These are phyloP conservation scores for Phytophthora sojae DNA, from an alignment of 352 stramenopile genomes.

Conservation along the genomic window DNA sequence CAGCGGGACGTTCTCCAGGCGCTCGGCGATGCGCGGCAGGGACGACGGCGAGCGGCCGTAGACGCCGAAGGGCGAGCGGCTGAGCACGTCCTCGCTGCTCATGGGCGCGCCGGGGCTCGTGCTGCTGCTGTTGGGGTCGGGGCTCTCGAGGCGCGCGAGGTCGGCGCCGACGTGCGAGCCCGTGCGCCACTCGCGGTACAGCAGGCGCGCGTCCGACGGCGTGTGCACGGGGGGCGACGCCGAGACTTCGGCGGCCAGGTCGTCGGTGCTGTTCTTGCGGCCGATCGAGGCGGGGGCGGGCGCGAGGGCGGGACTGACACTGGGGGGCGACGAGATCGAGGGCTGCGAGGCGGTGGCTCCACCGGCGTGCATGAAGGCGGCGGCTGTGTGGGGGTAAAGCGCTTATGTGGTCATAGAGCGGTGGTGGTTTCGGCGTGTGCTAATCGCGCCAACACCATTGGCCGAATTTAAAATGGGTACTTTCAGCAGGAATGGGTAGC, in stretches of 20 bases:
- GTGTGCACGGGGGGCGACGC: conserved; percentile 58
- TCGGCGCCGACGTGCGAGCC: conserved; percentile 56
- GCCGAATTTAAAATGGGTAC: not conserved
- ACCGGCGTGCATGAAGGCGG: not conserved
- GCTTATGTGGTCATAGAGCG: not conserved
- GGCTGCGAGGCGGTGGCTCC: conserved; percentile 2
- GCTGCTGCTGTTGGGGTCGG: conserved; percentile 19
- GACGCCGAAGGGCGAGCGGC: conserved; percentile 70
- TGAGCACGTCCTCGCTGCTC: conserved; percentile 70
- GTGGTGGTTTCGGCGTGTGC: not conserved
- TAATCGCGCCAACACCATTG: not conserved
- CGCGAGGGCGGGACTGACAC: not conserved
- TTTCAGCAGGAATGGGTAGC: no score
- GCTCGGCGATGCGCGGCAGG: conserved; percentile 76
- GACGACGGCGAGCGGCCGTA: conserved; percentile 57
- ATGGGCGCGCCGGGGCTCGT: conserved; percentile 37
- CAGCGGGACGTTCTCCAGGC: conserved; percentile 63
- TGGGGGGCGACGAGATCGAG: conserved; percentile 17
- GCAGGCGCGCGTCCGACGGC: conserved; percentile 69
- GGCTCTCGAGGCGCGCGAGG: conserved; percentile 34
- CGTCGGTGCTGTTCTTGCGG: conserved; percentile 73
- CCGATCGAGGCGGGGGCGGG: conserved; percentile 14
- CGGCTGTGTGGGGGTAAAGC: no score
- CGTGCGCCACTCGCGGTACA: conserved; percentile 86
- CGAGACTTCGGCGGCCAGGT: conserved; percentile 60